Evolutionary conservation across 495 filamentous ascomycete genomes (phyloP).

Genomic region (Neurospora africana): DNA sequence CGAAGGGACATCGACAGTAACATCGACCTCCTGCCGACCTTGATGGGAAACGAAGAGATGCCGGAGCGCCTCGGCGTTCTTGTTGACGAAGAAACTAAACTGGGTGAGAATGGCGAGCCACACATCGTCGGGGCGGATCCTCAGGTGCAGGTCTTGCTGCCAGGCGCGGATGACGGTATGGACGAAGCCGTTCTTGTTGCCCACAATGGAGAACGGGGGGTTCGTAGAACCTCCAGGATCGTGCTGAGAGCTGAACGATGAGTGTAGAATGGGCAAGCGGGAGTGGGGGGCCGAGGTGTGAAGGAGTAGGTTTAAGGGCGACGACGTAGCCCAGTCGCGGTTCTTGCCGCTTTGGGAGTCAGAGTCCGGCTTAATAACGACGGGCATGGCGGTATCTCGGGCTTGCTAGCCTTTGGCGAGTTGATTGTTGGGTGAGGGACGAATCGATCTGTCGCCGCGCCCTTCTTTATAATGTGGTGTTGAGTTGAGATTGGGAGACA

Average conservation of each 20-base stretch:
- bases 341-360: background rate
- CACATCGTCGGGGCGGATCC: constrained; percentile 50
- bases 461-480: background rate
- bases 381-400: background rate
- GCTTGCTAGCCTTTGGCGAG: background rate
- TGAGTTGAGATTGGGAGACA: too few species aligned
- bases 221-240: background rate
- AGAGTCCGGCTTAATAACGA: background rate
- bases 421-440: background rate
- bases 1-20: background rate
- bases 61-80: constrained; percentile 35
- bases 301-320: background rate
- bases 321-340: background rate
- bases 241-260: background rate
- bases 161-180: constrained; percentile 40
- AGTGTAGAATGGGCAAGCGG: background rate
- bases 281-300: background rate
- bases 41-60: constrained; percentile 32
- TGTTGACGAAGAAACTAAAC: constrained; percentile 41
- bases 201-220: background rate
- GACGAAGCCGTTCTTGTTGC: constrained; percentile 40
- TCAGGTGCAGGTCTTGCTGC: constrained; percentile 42
- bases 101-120: constrained; percentile 51
- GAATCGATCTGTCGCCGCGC: background rate
- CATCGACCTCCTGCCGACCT: background rate